These are phyloP conservation scores for Kodamaea derodonti DNA, from an alignment of 1,139 yeast genomes.

Conservation along the genomic window DNA sequence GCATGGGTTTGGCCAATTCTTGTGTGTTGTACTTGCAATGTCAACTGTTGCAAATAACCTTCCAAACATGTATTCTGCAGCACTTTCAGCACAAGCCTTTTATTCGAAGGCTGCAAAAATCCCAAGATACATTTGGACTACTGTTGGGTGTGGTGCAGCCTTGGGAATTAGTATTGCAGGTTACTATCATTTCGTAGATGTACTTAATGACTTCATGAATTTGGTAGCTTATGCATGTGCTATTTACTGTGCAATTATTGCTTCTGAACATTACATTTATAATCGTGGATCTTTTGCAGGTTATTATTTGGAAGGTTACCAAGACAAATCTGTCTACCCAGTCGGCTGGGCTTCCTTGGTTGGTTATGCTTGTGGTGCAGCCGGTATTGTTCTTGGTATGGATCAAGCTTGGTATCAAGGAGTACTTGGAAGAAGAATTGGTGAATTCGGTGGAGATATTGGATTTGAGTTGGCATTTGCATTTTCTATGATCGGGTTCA, in stretches of 20 bases:
- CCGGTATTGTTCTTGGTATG: constrained; percentile 27
- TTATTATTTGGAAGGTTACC: constrained; percentile 22
- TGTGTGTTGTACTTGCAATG: constrained; percentile 27
- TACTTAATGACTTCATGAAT: constrained; percentile 29
- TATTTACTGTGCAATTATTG: constrained; percentile 24
- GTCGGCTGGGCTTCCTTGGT: constrained; percentile 26
- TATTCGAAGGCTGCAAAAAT: constrained; percentile 26
- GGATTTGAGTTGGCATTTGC: constrained; percentile 25
- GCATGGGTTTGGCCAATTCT: constrained; percentile 30
- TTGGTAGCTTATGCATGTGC: constrained; percentile 29
- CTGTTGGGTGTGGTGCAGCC: constrained; percentile 25
- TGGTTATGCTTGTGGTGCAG: constrained; percentile 25
- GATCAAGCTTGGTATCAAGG: constrained; percentile 30
- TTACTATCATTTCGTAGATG: constrained; percentile 24
- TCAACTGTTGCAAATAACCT: constrained; percentile 27
- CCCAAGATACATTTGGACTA: constrained; percentile 31
- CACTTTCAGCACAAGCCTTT: constrained; percentile 26
- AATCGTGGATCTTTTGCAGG: constrained; percentile 19
- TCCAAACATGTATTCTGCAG: constrained; percentile 29
- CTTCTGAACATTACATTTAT: constrained; percentile 26
- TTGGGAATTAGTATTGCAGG: constrained; percentile 31
- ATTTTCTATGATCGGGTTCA: constrained; percentile 24
- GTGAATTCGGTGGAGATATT: constrained; percentile 23
- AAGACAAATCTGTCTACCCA: constrained; percentile 19
- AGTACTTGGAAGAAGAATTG: constrained; percentile 21